A percentile compares a stretch with the other conserved stretches of the same genome.
Conservation (phyloP, 495 filamentous ascomycete species). For the Bacidia gigantensis region DNA sequence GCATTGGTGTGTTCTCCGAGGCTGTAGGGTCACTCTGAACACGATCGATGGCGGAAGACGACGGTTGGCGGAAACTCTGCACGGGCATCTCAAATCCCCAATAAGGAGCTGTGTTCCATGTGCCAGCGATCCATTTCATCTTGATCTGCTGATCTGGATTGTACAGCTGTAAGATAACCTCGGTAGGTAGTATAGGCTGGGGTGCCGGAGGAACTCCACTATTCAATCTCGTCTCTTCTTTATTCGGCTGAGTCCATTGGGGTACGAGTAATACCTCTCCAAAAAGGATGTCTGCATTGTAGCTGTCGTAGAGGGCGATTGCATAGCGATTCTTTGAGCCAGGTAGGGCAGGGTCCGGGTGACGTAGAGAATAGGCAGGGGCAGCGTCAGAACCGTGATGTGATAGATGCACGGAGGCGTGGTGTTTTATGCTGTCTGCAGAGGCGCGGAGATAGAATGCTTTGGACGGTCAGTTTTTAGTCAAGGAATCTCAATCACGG, state of each 20-base stretch:
- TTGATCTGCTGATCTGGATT: conserved; percentile 77
- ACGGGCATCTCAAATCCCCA: conserved; percentile 94
- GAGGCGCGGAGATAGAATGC: conserved; percentile 50
- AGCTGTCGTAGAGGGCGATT: conserved; percentile 69
- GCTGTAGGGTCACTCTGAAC: conserved; percentile 52
- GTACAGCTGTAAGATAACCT: conserved; percentile 79
- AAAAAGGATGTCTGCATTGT: conserved; percentile 66
- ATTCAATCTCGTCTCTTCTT: conserved; percentile 64
- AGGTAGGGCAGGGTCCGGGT: conserved; percentile 54
- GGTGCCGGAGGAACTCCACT: conserved; percentile 53
- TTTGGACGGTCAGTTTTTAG: conserved; percentile 25
- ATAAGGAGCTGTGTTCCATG: conserved; percentile 61
- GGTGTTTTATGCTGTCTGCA: conserved; percentile 35
- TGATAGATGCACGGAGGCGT: conserved; percentile 52
- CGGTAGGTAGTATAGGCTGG: conserved; percentile 62
- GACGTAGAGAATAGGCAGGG: conserved; percentile 64
- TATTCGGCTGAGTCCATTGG: conserved; percentile 67
- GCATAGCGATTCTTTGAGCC: conserved; percentile 72
- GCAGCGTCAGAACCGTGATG: conserved; percentile 68
- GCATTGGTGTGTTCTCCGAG: conserved; percentile 58
- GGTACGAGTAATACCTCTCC: conserved; percentile 77
- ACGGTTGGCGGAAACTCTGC: conserved; percentile 68
- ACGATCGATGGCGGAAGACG: conserved; percentile 60
- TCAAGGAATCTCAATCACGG: conserved; percentile 17
- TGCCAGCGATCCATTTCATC: conserved; percentile 54